These are phyloP conservation scores for Vitis amurensis DNA, from an alignment of 164 flowering plant species.

Conservation along the genomic window DNA sequence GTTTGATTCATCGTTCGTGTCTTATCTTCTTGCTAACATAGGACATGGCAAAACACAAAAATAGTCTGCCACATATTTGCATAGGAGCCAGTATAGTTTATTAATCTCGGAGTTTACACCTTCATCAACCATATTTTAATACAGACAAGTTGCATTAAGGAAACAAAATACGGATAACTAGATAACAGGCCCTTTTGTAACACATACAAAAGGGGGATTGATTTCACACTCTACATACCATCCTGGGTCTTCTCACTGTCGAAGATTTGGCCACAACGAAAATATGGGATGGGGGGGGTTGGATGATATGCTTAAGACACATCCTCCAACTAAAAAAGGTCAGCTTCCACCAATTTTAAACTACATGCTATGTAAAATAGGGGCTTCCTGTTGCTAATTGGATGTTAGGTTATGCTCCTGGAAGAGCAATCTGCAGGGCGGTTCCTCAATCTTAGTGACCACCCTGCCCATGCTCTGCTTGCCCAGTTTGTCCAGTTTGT, in stretches of 20 bases:
- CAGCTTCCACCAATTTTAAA: conserved; percentile 29
- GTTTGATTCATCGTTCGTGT: too few relatives aligned
- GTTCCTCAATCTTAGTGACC: conserved; percentile 26
- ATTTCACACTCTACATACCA: conserved; percentile 20
- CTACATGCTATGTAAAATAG: conserved; percentile 34
- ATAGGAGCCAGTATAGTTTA: too few relatives aligned
- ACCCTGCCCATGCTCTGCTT: conserved; percentile 30
- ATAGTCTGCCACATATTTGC: too few relatives aligned
- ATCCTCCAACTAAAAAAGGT: conserved; percentile 36
- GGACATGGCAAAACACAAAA: too few relatives aligned
- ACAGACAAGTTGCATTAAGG: too few relatives aligned
- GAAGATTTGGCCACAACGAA: conserved; percentile 19
- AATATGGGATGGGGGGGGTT: conserved; percentile 5
- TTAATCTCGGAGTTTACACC: too few relatives aligned
- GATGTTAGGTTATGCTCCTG: conserved; percentile 61
- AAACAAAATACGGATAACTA: too few relatives aligned
- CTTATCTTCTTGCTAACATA: too few relatives aligned
- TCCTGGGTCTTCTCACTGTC: conserved; percentile 14
- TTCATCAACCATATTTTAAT: too few relatives aligned
- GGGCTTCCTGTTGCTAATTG: conserved; percentile 34
- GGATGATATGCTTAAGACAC: conserved; percentile 15
- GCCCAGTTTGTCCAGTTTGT: conserved; percentile 28
- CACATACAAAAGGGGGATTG: neutral
- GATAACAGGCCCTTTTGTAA: too few relatives aligned
- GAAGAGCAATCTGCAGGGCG: conserved; percentile 11